Evolutionary conservation across 129 eudicot genomes (phyloP).

Genomic region (Centrapalus pauciflorus): DNA sequence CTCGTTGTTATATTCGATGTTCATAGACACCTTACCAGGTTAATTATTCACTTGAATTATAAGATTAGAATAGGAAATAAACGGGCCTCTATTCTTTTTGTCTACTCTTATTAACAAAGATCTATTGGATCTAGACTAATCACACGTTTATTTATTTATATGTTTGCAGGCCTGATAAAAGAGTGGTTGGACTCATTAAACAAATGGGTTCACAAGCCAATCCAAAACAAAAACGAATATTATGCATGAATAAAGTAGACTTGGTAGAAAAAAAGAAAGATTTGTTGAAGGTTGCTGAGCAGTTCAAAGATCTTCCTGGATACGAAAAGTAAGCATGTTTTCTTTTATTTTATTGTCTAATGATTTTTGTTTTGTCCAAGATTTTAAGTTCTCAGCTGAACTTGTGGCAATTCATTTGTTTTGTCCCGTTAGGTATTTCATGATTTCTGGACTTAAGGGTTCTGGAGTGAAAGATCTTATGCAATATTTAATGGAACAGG

Average conservation of each 20-base stretch:
- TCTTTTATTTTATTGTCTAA: not conserved
- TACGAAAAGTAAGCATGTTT: slow-evolving; percentile 59
- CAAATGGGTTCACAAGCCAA: slow-evolving; percentile 69
- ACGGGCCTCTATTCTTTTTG: not conserved
- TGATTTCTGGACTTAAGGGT: slow-evolving; percentile 92
- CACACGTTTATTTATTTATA: not conserved
- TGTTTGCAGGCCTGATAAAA: slow-evolving; percentile 67
- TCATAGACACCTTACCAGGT: slow-evolving; percentile 94
- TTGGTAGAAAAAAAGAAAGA: slow-evolving; percentile 87
- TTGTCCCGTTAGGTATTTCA: slow-evolving; percentile 49
- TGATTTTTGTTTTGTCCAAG: not conserved
- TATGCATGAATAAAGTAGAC: slow-evolving; percentile 95
- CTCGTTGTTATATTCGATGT: slow-evolving; percentile 88
- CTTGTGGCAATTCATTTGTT: not conserved
- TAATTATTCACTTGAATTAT: not conserved
- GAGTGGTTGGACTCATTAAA: slow-evolving; percentile 76
- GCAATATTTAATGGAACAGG: slow-evolving; percentile 76
- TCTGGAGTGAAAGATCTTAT: slow-evolving; percentile 87
- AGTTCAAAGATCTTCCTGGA: slow-evolving; percentile 75
- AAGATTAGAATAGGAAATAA: not conserved
- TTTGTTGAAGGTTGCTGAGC: slow-evolving; percentile 60
- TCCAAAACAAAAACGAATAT: slow-evolving; percentile 73
- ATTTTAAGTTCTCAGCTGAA: not conserved
- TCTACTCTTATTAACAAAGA: not conserved
- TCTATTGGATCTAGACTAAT: slow-evolving; percentile 8